Evolutionary conservation across 305 asterid genomes (phyloP).

Genomic region (Fraxinus greggii): DNA sequence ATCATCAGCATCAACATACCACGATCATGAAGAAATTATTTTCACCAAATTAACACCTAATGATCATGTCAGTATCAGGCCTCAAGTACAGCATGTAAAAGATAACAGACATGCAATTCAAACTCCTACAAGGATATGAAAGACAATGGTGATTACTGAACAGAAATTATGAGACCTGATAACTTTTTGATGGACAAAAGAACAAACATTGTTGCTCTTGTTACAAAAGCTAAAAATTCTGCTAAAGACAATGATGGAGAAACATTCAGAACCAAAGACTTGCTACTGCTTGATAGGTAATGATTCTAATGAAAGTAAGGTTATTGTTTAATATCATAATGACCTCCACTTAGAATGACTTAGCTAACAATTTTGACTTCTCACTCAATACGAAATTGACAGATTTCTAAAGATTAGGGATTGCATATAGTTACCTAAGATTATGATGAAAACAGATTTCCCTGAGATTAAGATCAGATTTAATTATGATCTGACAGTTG

Average conservation of each 20-base stretch:
- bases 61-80: neutral
- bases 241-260: neutral
- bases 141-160: neutral
- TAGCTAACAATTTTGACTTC: neutral
- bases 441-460: neutral
- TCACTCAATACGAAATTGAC: neutral
- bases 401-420: neutral
- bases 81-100: neutral
- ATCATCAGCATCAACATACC: neutral
- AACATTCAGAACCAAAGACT: neutral
- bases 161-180: neutral
- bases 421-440: neutral
- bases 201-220: neutral
- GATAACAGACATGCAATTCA: neutral
- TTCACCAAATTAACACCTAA: neutral
- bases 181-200: neutral
- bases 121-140: neutral
- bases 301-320: neutral
- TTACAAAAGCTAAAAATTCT: neutral
- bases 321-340: neutral
- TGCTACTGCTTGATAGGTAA: neutral
- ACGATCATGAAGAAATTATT: neutral
- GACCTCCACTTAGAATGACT: neutral
- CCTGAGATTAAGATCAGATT: neutral
- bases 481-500: neutral